Percentiles rank a stretch among this genome's conserved stretches.
These are phyloP conservation scores for Microcera coccophila DNA, from an alignment of 2,329 filamentous ascomycete species.

Conservation along the genomic window DNA sequence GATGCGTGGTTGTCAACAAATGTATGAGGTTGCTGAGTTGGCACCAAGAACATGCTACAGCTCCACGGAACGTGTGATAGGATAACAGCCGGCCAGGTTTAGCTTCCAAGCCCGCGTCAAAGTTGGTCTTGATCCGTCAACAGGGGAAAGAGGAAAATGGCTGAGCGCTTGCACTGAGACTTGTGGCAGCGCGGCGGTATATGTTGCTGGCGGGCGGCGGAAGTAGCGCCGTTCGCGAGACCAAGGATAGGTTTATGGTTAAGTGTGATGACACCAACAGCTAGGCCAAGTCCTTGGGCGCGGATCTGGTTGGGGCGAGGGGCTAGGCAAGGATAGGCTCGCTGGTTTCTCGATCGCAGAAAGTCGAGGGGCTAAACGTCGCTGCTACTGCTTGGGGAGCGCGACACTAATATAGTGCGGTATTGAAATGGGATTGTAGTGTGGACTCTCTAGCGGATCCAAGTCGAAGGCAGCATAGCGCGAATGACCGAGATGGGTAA, in stretches of 20 bases:
- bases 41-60: constrained; percentile 34
- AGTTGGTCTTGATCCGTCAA: constrained; percentile 27
- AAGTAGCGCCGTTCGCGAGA: constrained; percentile 31
- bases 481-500: constrained; percentile 27
- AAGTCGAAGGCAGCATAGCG: constrained; percentile 36
- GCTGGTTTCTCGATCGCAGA: constrained; percentile 29
- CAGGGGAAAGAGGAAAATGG: constrained; percentile 26
- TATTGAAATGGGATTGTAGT: constrained; percentile 30
- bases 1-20: constrained; percentile 27
- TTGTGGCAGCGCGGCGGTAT: constrained; percentile 35
- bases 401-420: constrained; percentile 40
- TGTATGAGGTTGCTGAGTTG: constrained; percentile 32
- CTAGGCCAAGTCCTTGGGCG: constrained; percentile 32
- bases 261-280: constrained; percentile 30
- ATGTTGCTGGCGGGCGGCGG: constrained; percentile 35
- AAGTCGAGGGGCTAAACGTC: constrained; percentile 26
- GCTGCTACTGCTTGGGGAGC: constrained; percentile 35
- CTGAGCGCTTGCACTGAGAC: constrained; percentile 30
- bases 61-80: constrained; percentile 29
- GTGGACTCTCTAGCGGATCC: constrained; percentile 29
- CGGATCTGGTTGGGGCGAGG: constrained; percentile 32
- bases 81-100: constrained; percentile 30
- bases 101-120: constrained; percentile 33
- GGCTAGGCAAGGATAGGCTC: constrained; percentile 30
- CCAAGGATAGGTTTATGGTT: constrained; percentile 30